phyloP scores from a whole-genome alignment of 2,329 filamentous ascomycete species.

The Aspergillus fischeri region DNA sequence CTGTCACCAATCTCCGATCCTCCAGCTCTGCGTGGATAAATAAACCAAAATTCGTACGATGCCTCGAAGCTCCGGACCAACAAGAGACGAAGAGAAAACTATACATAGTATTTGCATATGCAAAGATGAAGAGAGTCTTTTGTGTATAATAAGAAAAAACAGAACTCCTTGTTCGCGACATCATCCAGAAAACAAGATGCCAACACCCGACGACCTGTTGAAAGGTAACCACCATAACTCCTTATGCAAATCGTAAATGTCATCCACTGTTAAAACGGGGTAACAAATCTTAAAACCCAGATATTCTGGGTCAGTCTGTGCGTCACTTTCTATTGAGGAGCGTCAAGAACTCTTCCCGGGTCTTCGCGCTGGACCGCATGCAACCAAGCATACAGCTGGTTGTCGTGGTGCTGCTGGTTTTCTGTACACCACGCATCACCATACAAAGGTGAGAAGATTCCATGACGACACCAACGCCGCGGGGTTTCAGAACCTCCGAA shows the following conservation, averaged over 20 bases:
- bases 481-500: constrained; percentile 86
- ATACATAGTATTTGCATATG: constrained; percentile 5
- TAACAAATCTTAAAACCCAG: constrained; percentile 14
- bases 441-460: constrained; percentile 96
- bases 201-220: constrained; percentile 35
- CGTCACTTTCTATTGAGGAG: constrained; percentile 58
- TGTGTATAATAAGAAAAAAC: constrained; percentile 13
- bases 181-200: constrained; percentile 12
- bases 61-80: background rate
- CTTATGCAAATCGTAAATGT: constrained; percentile 23
- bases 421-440: constrained; percentile 98
- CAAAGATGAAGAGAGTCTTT: background rate
- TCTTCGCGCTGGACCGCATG: constrained; percentile 89
- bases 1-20: background rate
- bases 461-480: constrained; percentile 96
- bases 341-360: constrained; percentile 90
- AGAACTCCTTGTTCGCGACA: constrained; percentile 3
- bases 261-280: constrained; percentile 22
- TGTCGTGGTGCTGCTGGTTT: constrained; percentile 79
- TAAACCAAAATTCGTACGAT: background rate
- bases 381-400: constrained; percentile 98
- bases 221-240: constrained; percentile 39
- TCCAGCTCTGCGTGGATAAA: background rate
- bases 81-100: background rate
- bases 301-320: constrained; percentile 7